Conservation (phyloP, 495 filamentous ascomycete genomes). For the Aspergillus leporis region DNA sequence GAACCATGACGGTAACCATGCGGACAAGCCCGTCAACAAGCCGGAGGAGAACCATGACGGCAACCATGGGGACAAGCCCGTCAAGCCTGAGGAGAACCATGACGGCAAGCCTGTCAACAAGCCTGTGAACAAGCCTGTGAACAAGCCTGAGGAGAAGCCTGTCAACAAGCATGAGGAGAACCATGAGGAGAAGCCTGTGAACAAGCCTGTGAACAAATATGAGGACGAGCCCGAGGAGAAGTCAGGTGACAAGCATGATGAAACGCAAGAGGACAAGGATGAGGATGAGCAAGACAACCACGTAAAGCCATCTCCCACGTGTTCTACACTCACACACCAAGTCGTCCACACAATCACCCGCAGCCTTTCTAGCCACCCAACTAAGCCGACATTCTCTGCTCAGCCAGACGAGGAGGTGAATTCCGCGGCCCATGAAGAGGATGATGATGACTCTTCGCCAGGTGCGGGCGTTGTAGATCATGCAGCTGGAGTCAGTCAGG, state of each 20-base stretch:
- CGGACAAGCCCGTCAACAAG: too few relatives aligned
- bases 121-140: too few relatives aligned
- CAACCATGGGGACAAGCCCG: background rate
- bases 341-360: conserved; percentile 14
- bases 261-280: background rate
- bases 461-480: too few relatives aligned
- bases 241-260: background rate
- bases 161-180: background rate
- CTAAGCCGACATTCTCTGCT: background rate
- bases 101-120: too few relatives aligned
- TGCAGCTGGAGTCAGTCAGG: too few relatives aligned
- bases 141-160: background rate
- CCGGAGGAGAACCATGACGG: too few relatives aligned
- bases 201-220: too few relatives aligned
- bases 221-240: background rate
- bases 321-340: conserved; percentile 5
- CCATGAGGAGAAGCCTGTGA: background rate
- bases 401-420: background rate
- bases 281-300: background rate
- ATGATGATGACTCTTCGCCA: background rate
- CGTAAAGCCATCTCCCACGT: background rate
- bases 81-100: background rate
- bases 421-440: too few relatives aligned
- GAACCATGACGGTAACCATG: too few relatives aligned
- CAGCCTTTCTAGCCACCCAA: background rate